Evolutionary conservation across 345 rosid species (phyloP), one percentile per base, ranked within the genome.

Genomic region (Pistacia vera): DNA sequence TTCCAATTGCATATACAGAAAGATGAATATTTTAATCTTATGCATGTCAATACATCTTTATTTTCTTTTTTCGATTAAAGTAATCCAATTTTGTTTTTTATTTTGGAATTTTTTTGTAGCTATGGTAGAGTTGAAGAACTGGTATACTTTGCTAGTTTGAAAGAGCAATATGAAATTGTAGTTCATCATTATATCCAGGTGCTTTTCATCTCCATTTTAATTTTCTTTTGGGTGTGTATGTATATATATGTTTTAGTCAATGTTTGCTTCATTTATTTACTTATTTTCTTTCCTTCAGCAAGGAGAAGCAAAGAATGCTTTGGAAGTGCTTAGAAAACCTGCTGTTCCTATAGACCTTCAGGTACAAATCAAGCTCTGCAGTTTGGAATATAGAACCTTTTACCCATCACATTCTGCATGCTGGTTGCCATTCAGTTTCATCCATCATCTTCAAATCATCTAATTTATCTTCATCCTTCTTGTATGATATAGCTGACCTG

Each of bases 101-200:
- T 68, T 22, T 30, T 52, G 78, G 81, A 83, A 79, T 86, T 55
- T 70, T 71, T 59, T 78, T 88, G 90, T 90, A 96, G 99, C 80
- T 93, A 92, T 73, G 98, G 99, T 22, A 86, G 98, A 76, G 99
- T 93, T 66, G 98, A 96, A 84, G 99, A 96, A 78, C 83, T 96
- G 78, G 98, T 96, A 65, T 96, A 89, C 88, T 96, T 92, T 88
- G 99, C 98, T 77, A 87, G 89, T 83, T 84, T 96, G 82, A 93
- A 93, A 90, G 98, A 86, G 85, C 99, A 91, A 75, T 87, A 92
- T 76, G 99, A 92, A 76, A 92, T 93, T 82, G 98, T 96, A 17
- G 81, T 96, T 77, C 97, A 93, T 79, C 87, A 93, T 79, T 88
- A 93, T 76, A 88, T 96, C 73, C 98, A 96, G 99, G 99, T 96